Base-by-base conservation (phyloP, 2,329 filamentous ascomycete species). In the Cladobotryum protrusum region DNA sequence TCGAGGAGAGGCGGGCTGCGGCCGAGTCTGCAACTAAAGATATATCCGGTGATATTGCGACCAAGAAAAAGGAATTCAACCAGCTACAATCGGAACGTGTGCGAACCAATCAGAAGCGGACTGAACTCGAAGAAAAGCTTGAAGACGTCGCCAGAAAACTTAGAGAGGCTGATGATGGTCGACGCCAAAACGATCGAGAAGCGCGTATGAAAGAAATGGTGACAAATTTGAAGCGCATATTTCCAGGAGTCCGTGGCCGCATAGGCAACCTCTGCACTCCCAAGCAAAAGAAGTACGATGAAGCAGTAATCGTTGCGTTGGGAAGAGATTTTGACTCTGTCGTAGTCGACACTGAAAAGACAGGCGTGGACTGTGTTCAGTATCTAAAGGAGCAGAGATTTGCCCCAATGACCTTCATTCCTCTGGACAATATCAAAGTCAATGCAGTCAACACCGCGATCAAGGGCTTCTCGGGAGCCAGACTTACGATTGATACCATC, bases 351-450 rank as follows among this genome's bases (percentile, higher is more conserved):
- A 92, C 89, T 2, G 90, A 97, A 68, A 95, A 93, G 71, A 93
- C 88, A 1, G 93, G 89, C 24, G 85, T 90, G 52, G 90, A 96
- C 59, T 99, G 93, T 66, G 93, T 99, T 49, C 83, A 93, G 58
- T 95, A 96, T 62, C 80, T 99, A 52, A 93, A 93, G 59, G 89
- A 96, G 56, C 89, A 96, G 64, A 84, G 89, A 49, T 85, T 87
- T 48, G 81, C 87, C 6, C 89, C 91, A 51, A 89, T 93, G 70
- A 96, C 89, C 1, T 97, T 99, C 67, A 91, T 97, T 55, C 93
- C 93, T 1, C 77, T 99, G 15, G 93, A 99, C 73, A 96, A 95
- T 47, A 96, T 99, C 66, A 95, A 97, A 63, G 91, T 96, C 63
- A 91, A 89, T 65, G 84, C 89, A 11, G 82, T 93, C 52, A 95